phyloP scores from a whole-genome alignment of 2,329 filamentous ascomycete genomes.

The Pseudocercospora ulei region DNA sequence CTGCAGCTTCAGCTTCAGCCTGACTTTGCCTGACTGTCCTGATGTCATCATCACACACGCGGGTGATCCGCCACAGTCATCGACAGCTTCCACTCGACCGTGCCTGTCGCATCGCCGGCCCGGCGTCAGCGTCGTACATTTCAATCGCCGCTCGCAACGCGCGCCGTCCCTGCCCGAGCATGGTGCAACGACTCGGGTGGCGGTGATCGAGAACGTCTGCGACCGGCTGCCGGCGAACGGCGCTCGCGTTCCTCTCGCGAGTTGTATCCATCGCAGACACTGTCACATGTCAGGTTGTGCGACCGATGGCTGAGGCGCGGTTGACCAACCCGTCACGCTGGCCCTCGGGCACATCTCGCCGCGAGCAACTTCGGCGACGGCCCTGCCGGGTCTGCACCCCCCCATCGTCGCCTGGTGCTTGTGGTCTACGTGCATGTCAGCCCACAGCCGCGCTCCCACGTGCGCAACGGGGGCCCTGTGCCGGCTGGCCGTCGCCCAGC shows the following conservation, averaged over 20 bases:
- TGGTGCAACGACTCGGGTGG: constrained; percentile 1
- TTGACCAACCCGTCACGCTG: constrained; percentile 11
- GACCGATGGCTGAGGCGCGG: too few relatives aligned
- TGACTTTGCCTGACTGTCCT: too few relatives aligned
- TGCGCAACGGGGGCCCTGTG: constrained; percentile 5
- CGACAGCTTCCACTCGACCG: too few relatives aligned
- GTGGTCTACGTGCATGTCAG: constrained; percentile 2
- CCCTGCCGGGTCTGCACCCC: not conserved
- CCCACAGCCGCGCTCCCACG: not conserved
- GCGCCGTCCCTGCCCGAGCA: not conserved
- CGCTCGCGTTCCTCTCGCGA: constrained; percentile 8
- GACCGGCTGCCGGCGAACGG: not conserved
- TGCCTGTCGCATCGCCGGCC: too few relatives aligned
- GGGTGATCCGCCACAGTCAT: too few relatives aligned
- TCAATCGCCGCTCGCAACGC: constrained; percentile 4
- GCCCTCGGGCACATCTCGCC: constrained; percentile 1
- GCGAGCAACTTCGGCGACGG: not conserved
- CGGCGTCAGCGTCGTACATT: too few relatives aligned
- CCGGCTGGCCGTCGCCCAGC: not conserved
- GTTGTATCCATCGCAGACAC: constrained; percentile 6
- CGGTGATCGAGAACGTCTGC: constrained; percentile 7
- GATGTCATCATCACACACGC: too few relatives aligned
- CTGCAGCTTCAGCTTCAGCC: too few relatives aligned
- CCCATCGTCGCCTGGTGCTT: not conserved
- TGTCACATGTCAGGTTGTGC: too few relatives aligned